These are phyloP conservation scores for Echeveria elegans DNA, from an alignment of 164 flowering plant species.

Conservation along the genomic window DNA sequence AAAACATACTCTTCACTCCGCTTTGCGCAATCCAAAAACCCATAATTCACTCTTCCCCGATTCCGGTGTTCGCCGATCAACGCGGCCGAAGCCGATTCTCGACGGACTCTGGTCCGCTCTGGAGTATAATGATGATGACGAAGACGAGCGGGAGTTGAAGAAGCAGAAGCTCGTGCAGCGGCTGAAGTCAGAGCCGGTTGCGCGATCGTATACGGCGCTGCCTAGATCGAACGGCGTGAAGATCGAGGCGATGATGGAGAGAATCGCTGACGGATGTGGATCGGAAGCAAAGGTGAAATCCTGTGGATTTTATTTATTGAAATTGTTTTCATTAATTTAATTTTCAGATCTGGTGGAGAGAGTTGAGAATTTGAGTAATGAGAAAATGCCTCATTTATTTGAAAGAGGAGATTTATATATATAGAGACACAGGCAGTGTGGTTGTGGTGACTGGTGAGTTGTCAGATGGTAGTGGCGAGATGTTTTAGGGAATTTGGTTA, in stretches of 20 bases:
- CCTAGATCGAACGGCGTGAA: not conserved
- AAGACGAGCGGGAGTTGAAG: slow-evolving; percentile 41
- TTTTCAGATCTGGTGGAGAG: not conserved
- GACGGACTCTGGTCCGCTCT: slow-evolving; percentile 4
- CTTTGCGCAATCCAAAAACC: not conserved
- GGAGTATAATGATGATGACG: slow-evolving; percentile 20
- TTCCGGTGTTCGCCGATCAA: slow-evolving; percentile 25
- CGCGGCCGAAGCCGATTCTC: slow-evolving; percentile 31
- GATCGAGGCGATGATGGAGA: not conserved
- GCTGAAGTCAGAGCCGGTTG: slow-evolving; percentile 12
- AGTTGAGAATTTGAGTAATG: not conserved
- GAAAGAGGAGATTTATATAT: not conserved
- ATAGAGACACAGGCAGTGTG: not conserved
- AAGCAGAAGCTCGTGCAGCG: slow-evolving; percentile 42
- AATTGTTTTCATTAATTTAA: not conserved
- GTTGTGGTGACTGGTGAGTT: not conserved
- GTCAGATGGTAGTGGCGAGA: not conserved
- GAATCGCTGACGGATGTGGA: slow-evolving; percentile 16
- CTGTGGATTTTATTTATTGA: not conserved
- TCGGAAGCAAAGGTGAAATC: slow-evolving; percentile 17
- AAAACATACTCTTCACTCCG: not conserved
- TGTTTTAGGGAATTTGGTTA: not conserved
- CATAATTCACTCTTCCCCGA: not conserved
- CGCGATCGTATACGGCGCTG: slow-evolving; percentile 8
- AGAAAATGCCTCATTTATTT: slow-evolving; percentile 2